A percentile compares a stretch with the other conserved stretches of the same genome.
Conservation (phyloP, 345 rosid species). For the Gossypium rotundifolium region DNA sequence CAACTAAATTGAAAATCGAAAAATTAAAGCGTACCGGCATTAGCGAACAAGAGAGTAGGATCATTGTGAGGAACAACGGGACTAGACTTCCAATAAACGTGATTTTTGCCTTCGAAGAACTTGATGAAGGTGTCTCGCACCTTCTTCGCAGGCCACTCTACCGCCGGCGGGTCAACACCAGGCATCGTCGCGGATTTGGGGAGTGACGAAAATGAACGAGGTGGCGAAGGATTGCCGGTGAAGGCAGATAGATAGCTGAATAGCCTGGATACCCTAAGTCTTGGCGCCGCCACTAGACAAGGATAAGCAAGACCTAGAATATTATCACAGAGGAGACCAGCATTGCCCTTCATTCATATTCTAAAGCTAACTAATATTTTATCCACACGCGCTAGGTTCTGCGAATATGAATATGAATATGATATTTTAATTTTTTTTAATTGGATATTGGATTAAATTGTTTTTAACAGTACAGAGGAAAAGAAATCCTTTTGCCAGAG, state of each 20-base stretch:
- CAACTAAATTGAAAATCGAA: neutral
- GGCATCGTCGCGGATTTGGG: conserved; percentile 5
- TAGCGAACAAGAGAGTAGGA: conserved; percentile 90
- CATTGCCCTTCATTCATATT: conserved; percentile 8
- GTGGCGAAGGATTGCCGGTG: too few relatives aligned
- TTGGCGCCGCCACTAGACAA: conserved; percentile 5
- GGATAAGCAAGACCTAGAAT: conserved; percentile 9
- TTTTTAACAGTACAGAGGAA: too few relatives aligned
- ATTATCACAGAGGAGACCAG: neutral
- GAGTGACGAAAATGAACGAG: neutral
- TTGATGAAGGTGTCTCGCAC: conserved; percentile 76
- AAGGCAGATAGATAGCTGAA: neutral
- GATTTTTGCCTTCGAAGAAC: conserved; percentile 62
- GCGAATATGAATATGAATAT: too few relatives aligned
- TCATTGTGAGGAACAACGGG: conserved; percentile 90
- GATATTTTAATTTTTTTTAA: too few relatives aligned
- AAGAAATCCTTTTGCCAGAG: too few relatives aligned
- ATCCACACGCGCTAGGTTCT: too few relatives aligned
- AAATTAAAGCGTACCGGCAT: conserved; percentile 56
- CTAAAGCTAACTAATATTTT: too few relatives aligned
- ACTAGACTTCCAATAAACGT: conserved; percentile 80
- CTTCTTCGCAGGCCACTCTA: conserved; percentile 63
- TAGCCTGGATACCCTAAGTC: conserved; percentile 4
- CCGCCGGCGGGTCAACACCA: conserved; percentile 8
- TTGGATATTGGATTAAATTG: too few relatives aligned